These are phyloP conservation scores for Neurospora sp. DNA, from an alignment of 2,329 filamentous ascomycete genomes.

Conservation along the genomic window DNA sequence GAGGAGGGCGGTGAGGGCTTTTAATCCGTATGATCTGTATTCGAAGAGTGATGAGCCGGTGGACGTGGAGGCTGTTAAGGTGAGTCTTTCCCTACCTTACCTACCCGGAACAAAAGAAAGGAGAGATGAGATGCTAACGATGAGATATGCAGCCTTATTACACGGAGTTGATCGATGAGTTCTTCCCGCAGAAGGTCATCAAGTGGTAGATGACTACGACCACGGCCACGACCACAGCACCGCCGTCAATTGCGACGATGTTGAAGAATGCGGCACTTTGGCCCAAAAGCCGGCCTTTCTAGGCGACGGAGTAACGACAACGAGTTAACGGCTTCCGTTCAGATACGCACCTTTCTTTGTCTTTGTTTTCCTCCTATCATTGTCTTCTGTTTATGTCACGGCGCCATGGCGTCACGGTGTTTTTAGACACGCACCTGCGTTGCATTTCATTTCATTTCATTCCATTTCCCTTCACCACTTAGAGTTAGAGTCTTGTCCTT, in stretches of 20 bases:
- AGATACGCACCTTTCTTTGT: background rate
- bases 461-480: background rate
- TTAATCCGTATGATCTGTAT: slow-evolving; percentile 88
- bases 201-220: slow-evolving; percentile 44
- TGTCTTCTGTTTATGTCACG: background rate
- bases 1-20: slow-evolving; percentile 71
- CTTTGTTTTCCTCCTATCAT: background rate
- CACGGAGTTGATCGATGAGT: slow-evolving; percentile 64
- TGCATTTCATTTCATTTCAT: background rate
- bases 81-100: slow-evolving; percentile 21
- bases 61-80: slow-evolving; percentile 66
- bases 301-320: background rate
- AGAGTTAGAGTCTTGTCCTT: background rate
- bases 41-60: slow-evolving; percentile 82
- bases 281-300: background rate
- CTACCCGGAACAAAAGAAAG: background rate
- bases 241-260: background rate
- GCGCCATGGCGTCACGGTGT: background rate
- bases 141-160: slow-evolving; percentile 52
- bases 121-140: background rate
- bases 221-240: no score
- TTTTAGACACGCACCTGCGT: background rate
- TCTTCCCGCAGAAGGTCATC: slow-evolving; percentile 58
- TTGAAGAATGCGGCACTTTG: background rate
- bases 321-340: background rate